Conservation (phyloP, 345 rosid species). For the Citrus reticulata region DNA sequence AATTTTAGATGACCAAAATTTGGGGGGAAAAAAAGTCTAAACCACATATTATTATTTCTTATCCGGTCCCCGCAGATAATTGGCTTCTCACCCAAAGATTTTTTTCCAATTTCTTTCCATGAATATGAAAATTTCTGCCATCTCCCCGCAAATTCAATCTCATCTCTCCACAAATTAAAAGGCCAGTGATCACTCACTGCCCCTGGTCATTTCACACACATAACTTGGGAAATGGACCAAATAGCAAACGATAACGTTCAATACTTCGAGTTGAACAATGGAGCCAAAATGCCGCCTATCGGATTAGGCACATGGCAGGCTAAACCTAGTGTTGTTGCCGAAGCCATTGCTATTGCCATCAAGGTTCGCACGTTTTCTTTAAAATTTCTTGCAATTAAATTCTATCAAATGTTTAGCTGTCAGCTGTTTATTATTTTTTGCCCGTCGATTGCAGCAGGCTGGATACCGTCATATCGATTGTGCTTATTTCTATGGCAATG, state of each 20-base stretch:
- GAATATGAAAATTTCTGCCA: too few species aligned
- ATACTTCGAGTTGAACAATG: slow-evolving; percentile 44
- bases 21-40: too few species aligned
- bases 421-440: neutral
- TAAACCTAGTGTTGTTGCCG: slow-evolving; percentile 35
- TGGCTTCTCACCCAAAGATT: too few species aligned
- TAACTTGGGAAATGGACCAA: neutral
- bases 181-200: too few species aligned
- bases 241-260: slow-evolving; percentile 27
- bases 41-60: too few species aligned
- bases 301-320: slow-evolving; percentile 53
- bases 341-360: slow-evolving; percentile 42
- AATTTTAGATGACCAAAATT: too few species aligned
- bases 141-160: too few species aligned
- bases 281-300: slow-evolving; percentile 48
- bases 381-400: neutral
- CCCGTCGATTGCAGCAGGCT: slow-evolving; percentile 8
- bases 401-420: too few species aligned
- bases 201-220: too few species aligned
- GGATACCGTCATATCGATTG: slow-evolving; percentile 75
- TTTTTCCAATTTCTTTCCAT: too few species aligned
- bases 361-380: slow-evolving; percentile 6
- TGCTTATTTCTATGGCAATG: slow-evolving; percentile 54
- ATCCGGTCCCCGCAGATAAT: too few species aligned
- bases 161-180: too few species aligned